phyloP scores from a whole-genome alignment of 164 flowering plant genomes.

The Aristolochia contorta region DNA sequence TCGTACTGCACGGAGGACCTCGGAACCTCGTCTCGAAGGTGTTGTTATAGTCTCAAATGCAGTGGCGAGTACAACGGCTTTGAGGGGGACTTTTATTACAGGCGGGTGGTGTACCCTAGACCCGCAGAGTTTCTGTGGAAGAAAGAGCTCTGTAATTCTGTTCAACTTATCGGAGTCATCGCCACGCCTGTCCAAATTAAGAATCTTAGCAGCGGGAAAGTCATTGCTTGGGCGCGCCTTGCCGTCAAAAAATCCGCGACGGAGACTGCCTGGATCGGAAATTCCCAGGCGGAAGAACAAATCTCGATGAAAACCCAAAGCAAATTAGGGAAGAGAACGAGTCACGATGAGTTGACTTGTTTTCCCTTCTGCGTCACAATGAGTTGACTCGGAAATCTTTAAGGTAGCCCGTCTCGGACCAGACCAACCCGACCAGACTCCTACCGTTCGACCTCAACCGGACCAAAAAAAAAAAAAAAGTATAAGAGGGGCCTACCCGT shows the following conservation, averaged over 20 bases:
- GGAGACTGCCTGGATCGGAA: conserved; percentile 73
- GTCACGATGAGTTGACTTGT: no score
- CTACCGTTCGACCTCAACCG: no score
- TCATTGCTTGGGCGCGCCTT: conserved; percentile 70
- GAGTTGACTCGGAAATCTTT: no score
- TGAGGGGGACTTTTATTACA: conserved; percentile 13
- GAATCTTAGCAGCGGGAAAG: conserved; percentile 65
- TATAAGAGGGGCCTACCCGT: no score
- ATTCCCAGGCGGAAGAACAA: no score
- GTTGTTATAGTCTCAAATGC: neutral
- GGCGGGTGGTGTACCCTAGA: conserved; percentile 31
- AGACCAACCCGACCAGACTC: no score
- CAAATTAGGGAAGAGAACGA: no score
- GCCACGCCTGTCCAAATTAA: conserved; percentile 58
- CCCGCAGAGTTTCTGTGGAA: conserved; percentile 78
- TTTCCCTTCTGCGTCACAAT: no score
- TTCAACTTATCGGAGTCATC: conserved; percentile 64
- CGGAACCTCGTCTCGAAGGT: neutral
- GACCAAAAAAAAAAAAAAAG: no score
- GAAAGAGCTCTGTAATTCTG: conserved; percentile 66
- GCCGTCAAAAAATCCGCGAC: conserved; percentile 62
- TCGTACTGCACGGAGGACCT: no score
- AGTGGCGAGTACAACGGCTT: neutral
- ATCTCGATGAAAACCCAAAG: no score
- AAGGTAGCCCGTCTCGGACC: no score